Conservation (phyloP, 441 rosid species). For the Eruca vesicaria region DNA sequence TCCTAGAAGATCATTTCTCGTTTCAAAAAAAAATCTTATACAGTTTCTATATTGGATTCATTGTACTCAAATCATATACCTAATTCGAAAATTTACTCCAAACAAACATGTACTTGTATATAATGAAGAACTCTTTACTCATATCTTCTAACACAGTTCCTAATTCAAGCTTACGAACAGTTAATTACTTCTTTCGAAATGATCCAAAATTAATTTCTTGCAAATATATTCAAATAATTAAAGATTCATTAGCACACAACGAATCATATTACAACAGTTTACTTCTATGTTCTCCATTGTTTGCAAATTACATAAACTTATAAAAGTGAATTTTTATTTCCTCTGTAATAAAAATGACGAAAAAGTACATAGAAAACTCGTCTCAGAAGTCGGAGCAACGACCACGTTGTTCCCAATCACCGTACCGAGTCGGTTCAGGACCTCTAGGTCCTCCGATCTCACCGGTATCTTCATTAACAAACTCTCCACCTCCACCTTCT, state of each 20-base stretch:
- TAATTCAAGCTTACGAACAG: not conserved
- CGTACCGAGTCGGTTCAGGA: conserved; percentile 92
- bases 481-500: conserved; percentile 22
- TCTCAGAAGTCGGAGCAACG: conserved; percentile 84
- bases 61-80: not conserved
- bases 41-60: not conserved
- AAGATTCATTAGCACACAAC: not conserved
- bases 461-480: conserved; percentile 45
- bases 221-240: not conserved
- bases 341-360: not conserved
- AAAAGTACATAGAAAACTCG: not conserved
- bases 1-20: not conserved
- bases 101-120: not conserved
- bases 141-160: not conserved
- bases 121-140: not conserved
- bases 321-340: not conserved
- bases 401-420: conserved; percentile 91
- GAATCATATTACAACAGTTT: not conserved
- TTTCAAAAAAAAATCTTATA: no score
- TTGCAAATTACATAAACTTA: not conserved
- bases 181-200: not conserved
- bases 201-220: not conserved
- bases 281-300: not conserved
- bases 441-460: conserved; percentile 86
- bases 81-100: not conserved